Percentiles rank a stretch among this genome's conserved stretches.
Conservation (phyloP, 2,329 filamentous ascomycete species). For the Conoideocrella luteorostrata region DNA sequence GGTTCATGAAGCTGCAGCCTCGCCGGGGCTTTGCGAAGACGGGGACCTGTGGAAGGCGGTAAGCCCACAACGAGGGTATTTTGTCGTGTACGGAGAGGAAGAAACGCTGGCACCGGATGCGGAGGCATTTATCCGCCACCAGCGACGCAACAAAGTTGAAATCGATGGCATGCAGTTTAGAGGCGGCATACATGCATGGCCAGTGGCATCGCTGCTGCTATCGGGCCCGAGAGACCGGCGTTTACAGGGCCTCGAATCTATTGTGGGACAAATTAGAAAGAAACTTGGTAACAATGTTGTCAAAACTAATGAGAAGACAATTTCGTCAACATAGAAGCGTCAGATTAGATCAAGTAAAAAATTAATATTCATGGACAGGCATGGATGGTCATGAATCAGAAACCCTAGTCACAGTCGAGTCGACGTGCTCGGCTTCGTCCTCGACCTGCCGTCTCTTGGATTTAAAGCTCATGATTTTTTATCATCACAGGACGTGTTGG, state of each 20-base stretch:
- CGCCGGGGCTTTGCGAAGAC: slow-evolving; percentile 65
- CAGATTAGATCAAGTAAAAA: slow-evolving; percentile 62
- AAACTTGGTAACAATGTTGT: slow-evolving; percentile 16
- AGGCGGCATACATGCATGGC: slow-evolving; percentile 76
- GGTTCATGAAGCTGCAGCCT: slow-evolving; percentile 35
- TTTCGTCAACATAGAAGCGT: slow-evolving; percentile 18
- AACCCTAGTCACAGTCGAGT: slow-evolving; percentile 37
- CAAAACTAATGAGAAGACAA: slow-evolving; percentile 13
- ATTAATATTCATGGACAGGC: slow-evolving; percentile 25
- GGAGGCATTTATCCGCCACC: slow-evolving; percentile 47
- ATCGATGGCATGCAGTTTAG: slow-evolving; percentile 54
- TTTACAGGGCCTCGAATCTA: slow-evolving; percentile 42
- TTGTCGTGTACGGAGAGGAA: slow-evolving; percentile 66
- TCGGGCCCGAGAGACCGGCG: slow-evolving; percentile 42
- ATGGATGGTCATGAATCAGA: slow-evolving; percentile 16
- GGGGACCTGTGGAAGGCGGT: slow-evolving; percentile 59
- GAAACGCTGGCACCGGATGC: slow-evolving; percentile 73
- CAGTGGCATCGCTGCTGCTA: slow-evolving; percentile 60
- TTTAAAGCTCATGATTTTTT: slow-evolving; percentile 30
- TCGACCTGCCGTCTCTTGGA: slow-evolving; percentile 25
- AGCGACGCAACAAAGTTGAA: slow-evolving; percentile 46
- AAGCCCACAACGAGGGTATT: slow-evolving; percentile 59
- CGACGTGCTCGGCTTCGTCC: slow-evolving; percentile 43
- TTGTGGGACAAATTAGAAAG: slow-evolving; percentile 31
- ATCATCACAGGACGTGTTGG: slow-evolving; percentile 30